A percentile compares a stretch with the other conserved stretches of the same genome.
Evolutionary conservation across 441 rosid genomes (phyloP).

Genomic region (Raphanus hybrid): DNA sequence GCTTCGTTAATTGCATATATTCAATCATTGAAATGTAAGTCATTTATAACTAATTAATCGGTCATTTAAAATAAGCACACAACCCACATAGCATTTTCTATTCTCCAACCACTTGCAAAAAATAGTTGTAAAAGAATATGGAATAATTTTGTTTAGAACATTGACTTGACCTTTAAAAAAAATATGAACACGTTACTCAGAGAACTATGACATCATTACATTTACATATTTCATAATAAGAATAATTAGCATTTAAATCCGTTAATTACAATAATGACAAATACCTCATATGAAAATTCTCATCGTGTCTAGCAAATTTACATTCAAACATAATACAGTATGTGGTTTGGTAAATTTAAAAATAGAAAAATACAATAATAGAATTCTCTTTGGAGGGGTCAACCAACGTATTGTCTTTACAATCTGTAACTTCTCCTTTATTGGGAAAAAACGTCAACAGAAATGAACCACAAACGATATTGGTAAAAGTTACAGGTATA

Average conservation of each 20-base stretch:
- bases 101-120: slow-evolving; percentile 12
- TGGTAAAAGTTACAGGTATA: slow-evolving; percentile 32
- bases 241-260: not conserved
- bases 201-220: too few species aligned
- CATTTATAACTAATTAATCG: not conserved
- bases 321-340: not conserved
- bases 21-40: not conserved
- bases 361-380: slow-evolving; percentile 11
- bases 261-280: not conserved
- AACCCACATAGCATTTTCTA: not conserved
- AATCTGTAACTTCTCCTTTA: slow-evolving; percentile 10
- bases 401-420: slow-evolving; percentile 19
- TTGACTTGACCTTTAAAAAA: too few species aligned
- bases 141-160: too few species aligned
- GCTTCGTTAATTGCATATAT: not conserved
- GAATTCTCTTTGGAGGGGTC: not conserved
- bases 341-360: not conserved
- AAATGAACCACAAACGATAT: slow-evolving; percentile 28
- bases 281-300: not conserved
- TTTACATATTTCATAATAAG: too few species aligned
- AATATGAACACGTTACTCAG: too few species aligned
- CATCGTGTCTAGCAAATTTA: not conserved
- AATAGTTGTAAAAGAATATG: not conserved
- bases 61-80: not conserved
- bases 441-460: not conserved